These are phyloP conservation scores for Emericellopsis atlantica DNA, from an alignment of 2,329 filamentous ascomycete genomes.

Conservation along the genomic window DNA sequence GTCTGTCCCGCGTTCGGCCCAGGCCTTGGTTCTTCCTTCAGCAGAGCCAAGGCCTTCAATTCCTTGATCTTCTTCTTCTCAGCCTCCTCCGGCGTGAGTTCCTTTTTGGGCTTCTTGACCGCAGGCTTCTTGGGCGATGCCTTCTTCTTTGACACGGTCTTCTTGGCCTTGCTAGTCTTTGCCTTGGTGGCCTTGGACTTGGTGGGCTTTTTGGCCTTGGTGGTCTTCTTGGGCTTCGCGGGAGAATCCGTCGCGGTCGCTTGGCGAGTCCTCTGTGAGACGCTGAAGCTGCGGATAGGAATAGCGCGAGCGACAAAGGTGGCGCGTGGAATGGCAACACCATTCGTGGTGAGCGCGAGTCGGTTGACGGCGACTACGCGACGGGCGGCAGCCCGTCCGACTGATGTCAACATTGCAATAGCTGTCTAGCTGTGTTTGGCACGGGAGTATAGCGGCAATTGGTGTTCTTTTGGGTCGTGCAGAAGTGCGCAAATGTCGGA, in stretches of 20 bases:
- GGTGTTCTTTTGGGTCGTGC: too few species aligned
- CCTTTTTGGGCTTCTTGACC: slow-evolving; percentile 18
- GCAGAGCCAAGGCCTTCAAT: slow-evolving; percentile 27
- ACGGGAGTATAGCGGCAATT: too few species aligned
- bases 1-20: slow-evolving; percentile 11
- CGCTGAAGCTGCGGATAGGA: slow-evolving; percentile 16
- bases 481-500: too few species aligned
- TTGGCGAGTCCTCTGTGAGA: slow-evolving; percentile 13
- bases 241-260: slow-evolving; percentile 10
- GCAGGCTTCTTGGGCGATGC: slow-evolving; percentile 12
- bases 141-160: slow-evolving; percentile 11
- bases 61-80: slow-evolving; percentile 18
- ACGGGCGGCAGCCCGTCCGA: slow-evolving; percentile 24
- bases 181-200: slow-evolving; percentile 8
- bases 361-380: slow-evolving; percentile 15
- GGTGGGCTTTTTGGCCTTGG: slow-evolving; percentile 6
- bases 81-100: slow-evolving; percentile 24
- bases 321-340: slow-evolving; percentile 5
- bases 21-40: slow-evolving; percentile 20
- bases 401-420: slow-evolving; percentile 25
- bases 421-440: not conserved
- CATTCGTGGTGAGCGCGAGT: slow-evolving; percentile 9
- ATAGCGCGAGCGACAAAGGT: slow-evolving; percentile 6
- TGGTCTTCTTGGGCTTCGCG: slow-evolving; percentile 5
- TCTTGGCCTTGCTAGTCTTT: slow-evolving; percentile 9